phyloP scores from a whole-genome alignment of 805 yeast species.

The Crinitomyces ghanaensis region DNA sequence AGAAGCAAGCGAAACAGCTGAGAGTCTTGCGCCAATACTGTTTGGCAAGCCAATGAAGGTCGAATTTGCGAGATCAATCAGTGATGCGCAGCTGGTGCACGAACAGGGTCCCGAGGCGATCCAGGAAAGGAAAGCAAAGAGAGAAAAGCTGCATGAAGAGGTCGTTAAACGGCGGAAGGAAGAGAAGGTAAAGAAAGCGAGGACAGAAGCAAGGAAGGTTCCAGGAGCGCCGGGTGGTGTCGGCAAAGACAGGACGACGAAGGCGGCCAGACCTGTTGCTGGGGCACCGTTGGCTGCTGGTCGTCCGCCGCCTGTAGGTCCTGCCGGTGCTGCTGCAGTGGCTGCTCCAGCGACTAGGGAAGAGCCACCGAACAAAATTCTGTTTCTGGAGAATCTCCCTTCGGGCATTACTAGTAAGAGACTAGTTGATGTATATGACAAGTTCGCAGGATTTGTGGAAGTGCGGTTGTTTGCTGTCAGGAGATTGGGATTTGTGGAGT shows the following conservation, averaged over 20 bases:
- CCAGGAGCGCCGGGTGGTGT: conserved; percentile 3
- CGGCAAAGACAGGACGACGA: too few species aligned
- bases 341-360: too few species aligned
- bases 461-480: conserved; percentile 55
- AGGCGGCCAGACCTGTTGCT: too few species aligned
- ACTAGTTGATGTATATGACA: conserved; percentile 37
- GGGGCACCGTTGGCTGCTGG: too few species aligned
- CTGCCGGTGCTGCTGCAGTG: conserved; percentile 7
- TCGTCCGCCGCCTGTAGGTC: too few species aligned
- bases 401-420: conserved; percentile 29
- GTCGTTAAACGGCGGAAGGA: conserved; percentile 4
- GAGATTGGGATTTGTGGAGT: conserved; percentile 74
- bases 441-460: conserved; percentile 50
- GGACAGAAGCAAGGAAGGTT: neutral
- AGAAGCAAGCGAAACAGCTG: too few species aligned
- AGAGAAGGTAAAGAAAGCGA: conserved; percentile 6
- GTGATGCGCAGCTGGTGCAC: conserved; percentile 36
- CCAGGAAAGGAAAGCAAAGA: conserved; percentile 16
- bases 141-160: conserved; percentile 5
- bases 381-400: conserved; percentile 60
- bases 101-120: conserved; percentile 21
- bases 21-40: too few species aligned
- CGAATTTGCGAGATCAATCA: conserved; percentile 34
- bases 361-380: conserved; percentile 56
- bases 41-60: conserved; percentile 40